Base-by-base conservation (phyloP, 768 basidiomycete genomes). In the Kwoniella mangroviensis region DNA sequence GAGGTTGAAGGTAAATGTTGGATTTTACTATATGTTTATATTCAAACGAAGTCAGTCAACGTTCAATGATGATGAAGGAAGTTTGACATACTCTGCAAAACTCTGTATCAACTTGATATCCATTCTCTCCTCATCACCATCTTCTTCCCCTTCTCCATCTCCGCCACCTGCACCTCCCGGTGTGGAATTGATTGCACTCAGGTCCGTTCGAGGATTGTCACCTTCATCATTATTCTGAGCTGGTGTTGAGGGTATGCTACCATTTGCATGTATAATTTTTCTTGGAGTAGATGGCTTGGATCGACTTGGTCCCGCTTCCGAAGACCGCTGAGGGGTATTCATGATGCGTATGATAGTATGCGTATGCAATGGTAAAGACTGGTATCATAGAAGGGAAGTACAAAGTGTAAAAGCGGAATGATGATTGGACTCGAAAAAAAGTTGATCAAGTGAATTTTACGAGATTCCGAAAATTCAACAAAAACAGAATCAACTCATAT, bases 61-160 rank as follows among this genome's bases (percentile, higher is more conserved):
- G 3, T 54, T 3, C 45, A 49, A 45, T 13, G 42, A 43, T n/a
- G n/a, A 7, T 7, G 34, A 6, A 34, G 9, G 2, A 12, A 15
- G 15, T 54, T 12, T 34, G 22, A 26, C 75, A 63, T 53, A 80
- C 79, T 70, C 68, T 24, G 79, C 81, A 42, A 82, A 80, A 22
- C 73, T 71, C 60, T 77, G 75, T 28, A 82, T 79, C 9, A 75
- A 65, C n/a, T 76, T 72, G 26, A 81, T 57, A 65, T 77, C 75
- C 41, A 78, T 69, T 12, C 74, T 64, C 52, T 78, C 75, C n/a
- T 73, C 78, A 26, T 79, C 76, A 49, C 77, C 82, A 28, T 77
- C 81, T 12, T 78, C 78, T 2, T 79, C 78, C 12, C 73, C 81
- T 24, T 71, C 70, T 45, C 42, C 56, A 17, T 73, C 67, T 6